Percentiles rank a stretch among this genome's conserved stretches.
phyloP scores from a whole-genome alignment of 2,329 filamentous ascomycete genomes.

The Colletotrichum viniferum region DNA sequence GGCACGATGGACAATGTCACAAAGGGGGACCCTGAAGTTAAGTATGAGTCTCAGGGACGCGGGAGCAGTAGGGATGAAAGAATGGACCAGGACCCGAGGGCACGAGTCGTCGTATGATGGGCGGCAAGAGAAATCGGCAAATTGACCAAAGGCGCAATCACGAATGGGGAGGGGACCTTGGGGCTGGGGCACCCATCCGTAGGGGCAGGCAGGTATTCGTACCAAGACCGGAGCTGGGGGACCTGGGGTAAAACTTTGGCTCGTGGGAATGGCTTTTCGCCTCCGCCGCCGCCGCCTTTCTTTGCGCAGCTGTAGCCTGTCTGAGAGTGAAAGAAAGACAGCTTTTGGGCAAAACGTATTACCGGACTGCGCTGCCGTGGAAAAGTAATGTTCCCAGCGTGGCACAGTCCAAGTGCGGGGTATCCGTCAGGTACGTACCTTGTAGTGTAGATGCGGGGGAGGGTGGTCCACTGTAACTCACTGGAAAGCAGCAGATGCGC shows the following conservation, averaged over 20 bases:
- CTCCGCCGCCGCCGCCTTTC: background rate
- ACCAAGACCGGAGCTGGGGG: background rate
- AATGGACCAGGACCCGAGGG: background rate
- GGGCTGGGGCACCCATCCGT: background rate
- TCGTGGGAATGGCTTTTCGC: background rate
- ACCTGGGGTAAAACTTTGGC: background rate
- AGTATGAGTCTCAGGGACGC: background rate
- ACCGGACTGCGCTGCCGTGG: background rate
- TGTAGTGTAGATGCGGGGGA: background rate
- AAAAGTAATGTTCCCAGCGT: background rate
- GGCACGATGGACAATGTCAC: background rate
- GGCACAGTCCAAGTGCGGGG: background rate
- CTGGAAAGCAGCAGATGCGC: background rate
- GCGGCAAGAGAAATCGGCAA: slow-evolving; percentile 3
- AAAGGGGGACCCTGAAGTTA: background rate
- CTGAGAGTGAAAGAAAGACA: background rate
- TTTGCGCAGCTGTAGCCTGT: background rate
- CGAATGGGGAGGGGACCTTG: background rate
- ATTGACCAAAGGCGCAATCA: background rate
- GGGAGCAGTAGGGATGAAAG: background rate
- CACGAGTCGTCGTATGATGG: slow-evolving; percentile 3
- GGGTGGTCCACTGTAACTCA: background rate
- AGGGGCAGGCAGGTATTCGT: no score
- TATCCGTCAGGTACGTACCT: background rate
- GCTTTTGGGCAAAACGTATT: background rate